Percentiles rank a stretch among this genome's conserved stretches.
Conservation (phyloP, 345 rosid genomes). For the Brassica rapa region DNA sequence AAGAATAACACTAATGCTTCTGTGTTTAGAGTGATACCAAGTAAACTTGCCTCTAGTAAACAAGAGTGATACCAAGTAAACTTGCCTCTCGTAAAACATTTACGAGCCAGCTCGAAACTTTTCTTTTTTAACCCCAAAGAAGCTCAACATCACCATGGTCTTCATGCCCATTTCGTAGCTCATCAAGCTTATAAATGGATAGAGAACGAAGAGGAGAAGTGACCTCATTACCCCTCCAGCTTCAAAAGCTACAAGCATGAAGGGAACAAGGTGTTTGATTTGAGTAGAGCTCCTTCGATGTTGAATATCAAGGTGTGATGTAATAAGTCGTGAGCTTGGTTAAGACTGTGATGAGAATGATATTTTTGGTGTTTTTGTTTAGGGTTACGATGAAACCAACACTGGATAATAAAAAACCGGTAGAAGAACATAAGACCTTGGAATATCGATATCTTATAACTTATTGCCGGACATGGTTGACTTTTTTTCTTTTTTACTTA, state of each 20-base stretch:
- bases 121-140: constrained; percentile 50
- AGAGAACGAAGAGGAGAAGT: constrained; percentile 47
- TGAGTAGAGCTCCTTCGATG: constrained; percentile 53
- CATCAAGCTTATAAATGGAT: constrained; percentile 49
- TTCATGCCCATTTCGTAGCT: constrained; percentile 46
- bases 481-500: not conserved
- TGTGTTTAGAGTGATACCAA: no score
- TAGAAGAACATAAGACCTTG: constrained; percentile 49
- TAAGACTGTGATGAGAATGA: constrained; percentile 37
- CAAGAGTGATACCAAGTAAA: no score
- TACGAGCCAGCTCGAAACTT: constrained; percentile 19
- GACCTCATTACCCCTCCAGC: constrained; percentile 59
- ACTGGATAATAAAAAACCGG: constrained; percentile 42
- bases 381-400: constrained; percentile 41
- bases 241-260: constrained; percentile 74
- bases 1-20: no score
- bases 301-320: constrained; percentile 51
- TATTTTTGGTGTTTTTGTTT: constrained; percentile 49
- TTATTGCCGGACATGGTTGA: constrained; percentile 35
- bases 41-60: no score
- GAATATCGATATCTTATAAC: constrained; percentile 39
- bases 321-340: constrained; percentile 47
- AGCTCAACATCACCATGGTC: constrained; percentile 53
- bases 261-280: constrained; percentile 53
- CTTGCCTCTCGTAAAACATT: no score